phyloP scores from a whole-genome alignment of 1,139 yeast genomes.

The Candida sp. region DNA sequence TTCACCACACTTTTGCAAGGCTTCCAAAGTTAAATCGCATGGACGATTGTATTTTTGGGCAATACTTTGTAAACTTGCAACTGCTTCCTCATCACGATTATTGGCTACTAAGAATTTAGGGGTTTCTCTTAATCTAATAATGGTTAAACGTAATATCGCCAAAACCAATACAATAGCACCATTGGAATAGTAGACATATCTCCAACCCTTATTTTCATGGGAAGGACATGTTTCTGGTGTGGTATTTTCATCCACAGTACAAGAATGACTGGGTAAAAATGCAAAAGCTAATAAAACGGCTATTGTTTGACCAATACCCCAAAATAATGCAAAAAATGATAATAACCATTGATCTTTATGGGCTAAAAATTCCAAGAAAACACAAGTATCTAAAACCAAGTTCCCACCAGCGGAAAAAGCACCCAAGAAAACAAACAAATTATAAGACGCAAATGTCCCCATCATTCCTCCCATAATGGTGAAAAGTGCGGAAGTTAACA shows the following conservation, averaged over 20 bases:
- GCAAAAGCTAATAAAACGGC: conserved; percentile 31
- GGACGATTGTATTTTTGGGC: conserved; percentile 26
- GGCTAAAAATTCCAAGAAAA: conserved; percentile 57
- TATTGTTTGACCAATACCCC: conserved; percentile 35
- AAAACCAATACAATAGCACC: conserved; percentile 27
- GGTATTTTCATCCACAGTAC: conserved; percentile 18
- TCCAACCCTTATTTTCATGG: conserved; percentile 30
- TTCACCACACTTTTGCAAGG: conserved; percentile 24
- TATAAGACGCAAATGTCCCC: conserved; percentile 42
- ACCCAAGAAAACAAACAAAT: conserved; percentile 45
- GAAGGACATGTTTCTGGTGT: conserved; percentile 19
- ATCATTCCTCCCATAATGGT: conserved; percentile 54
- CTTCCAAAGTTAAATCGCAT: conserved; percentile 26
- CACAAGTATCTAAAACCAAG: conserved; percentile 56
- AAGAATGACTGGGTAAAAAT: conserved; percentile 26
- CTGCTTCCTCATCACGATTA: conserved; percentile 32
- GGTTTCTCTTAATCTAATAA: conserved; percentile 27
- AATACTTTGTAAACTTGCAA: conserved; percentile 21
- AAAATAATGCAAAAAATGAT: conserved; percentile 33
- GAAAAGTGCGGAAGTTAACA: conserved; percentile 32
- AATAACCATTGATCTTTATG: conserved; percentile 43
- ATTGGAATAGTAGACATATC: conserved; percentile 32
- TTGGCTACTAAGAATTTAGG: conserved; percentile 33
- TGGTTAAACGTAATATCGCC: conserved; percentile 22
- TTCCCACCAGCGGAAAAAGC: conserved; percentile 57